Conservation (phyloP, 2,329 filamentous ascomycete genomes). For the Neofusicoccum ribis region DNA sequence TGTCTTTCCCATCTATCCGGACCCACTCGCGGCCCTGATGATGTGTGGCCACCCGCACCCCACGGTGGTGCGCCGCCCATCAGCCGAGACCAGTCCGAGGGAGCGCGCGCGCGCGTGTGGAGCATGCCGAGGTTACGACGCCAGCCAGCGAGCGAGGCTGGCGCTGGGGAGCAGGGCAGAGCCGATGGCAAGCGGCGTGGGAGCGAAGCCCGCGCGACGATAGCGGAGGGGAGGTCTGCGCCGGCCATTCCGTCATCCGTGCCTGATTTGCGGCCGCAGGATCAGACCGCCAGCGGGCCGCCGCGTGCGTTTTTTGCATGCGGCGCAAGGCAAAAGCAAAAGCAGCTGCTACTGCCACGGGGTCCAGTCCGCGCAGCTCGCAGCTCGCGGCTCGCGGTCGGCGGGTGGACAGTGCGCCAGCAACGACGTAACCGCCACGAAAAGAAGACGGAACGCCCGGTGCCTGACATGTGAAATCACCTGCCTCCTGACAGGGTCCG, state of each 20-base stretch:
- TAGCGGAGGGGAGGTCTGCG: neutral
- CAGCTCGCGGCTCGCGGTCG: no score
- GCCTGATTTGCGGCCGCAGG: neutral
- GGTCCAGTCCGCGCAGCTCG: no score
- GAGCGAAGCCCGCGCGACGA: neutral
- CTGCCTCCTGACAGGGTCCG: neutral
- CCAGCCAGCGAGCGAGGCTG: neutral
- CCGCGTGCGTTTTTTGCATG: neutral
- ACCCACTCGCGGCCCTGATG: neutral
- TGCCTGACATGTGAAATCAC: neutral
- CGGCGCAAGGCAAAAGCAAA: neutral
- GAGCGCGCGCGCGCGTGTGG: neutral
- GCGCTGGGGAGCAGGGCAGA: neutral
- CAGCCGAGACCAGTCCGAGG: neutral
- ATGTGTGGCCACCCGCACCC: neutral
- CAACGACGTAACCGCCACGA: neutral
- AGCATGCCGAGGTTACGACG: neutral
- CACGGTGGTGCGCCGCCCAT: neutral
- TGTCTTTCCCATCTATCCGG: neutral
- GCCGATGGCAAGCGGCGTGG: neutral
- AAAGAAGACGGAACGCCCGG: neutral
- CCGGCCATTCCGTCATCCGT: neutral
- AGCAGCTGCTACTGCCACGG: no score
- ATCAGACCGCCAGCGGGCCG: neutral
- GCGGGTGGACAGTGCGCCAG: neutral